Percentiles rank a stretch among this genome's conserved stretches.
These are phyloP conservation scores for Clarireedia hainanense DNA, from an alignment of 2,329 filamentous ascomycete species.

Conservation along the genomic window DNA sequence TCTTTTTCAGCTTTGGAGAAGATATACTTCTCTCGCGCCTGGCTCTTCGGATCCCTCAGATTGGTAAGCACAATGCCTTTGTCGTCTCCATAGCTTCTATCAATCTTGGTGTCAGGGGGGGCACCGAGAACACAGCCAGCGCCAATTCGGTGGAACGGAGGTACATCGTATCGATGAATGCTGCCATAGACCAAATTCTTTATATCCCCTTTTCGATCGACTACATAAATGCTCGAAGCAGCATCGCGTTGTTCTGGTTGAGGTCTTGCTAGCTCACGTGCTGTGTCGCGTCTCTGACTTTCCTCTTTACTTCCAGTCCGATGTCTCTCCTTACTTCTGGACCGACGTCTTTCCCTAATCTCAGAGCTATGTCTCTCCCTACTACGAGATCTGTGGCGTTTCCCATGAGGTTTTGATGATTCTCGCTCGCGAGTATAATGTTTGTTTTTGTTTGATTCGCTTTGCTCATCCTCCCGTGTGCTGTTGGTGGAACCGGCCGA, in stretches of 20 bases:
- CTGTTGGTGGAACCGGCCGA: conserved; percentile 5
- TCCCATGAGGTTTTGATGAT: background rate
- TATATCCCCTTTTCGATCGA: conserved; percentile 71
- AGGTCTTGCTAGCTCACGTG: conserved; percentile 2
- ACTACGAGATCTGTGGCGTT: conserved; percentile 5
- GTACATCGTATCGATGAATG: conserved; percentile 64
- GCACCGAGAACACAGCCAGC: conserved; percentile 65
- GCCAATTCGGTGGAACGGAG: conserved; percentile 62
- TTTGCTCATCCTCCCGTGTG: conserved; percentile 10
- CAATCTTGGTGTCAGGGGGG: conserved; percentile 51
- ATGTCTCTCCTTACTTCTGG: conserved; percentile 3
- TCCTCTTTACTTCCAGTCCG: background rate
- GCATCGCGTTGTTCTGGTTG: background rate
- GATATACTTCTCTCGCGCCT: conserved; percentile 37
- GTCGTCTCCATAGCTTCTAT: conserved; percentile 46
- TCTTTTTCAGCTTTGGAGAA: conserved; percentile 35
- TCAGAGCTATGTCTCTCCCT: conserved; percentile 1
- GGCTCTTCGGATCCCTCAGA: conserved; percentile 30
- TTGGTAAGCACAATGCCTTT: conserved; percentile 41
- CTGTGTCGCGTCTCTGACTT: background rate
- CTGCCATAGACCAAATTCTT: conserved; percentile 69
- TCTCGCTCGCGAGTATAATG: background rate
- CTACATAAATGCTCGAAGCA: conserved; percentile 39
- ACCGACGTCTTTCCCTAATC: conserved; percentile 6
- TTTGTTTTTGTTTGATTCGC: conserved; percentile 7